A percentile compares a stretch with the other conserved stretches of the same genome.
Conservation (phyloP, 1,284 basidiomycete genomes). For the Pyrrhoderma lamaoense region DNA sequence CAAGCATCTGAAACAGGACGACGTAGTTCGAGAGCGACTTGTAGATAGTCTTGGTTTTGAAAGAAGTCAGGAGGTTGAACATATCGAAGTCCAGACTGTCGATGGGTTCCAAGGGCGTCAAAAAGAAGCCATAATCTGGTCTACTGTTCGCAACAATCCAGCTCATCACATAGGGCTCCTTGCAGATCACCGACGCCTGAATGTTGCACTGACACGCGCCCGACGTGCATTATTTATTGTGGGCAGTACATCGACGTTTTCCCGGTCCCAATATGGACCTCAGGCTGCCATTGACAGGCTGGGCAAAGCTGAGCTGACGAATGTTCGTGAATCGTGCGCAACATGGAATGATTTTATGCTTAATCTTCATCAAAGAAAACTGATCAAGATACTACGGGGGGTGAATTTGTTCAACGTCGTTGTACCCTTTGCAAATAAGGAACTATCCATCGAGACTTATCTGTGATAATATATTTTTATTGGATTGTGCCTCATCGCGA, state of each 20-base stretch:
- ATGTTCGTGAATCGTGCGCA: too few relatives aligned
- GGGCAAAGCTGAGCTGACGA: conserved; percentile 1
- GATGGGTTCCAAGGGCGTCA: conserved; percentile 93
- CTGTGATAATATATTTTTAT: too few relatives aligned
- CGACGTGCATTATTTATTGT: conserved; percentile 78
- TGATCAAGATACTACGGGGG: conserved; percentile 37
- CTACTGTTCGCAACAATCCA: conserved; percentile 78
- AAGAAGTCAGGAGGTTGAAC: conserved; percentile 53
- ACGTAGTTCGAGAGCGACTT: conserved; percentile 46
- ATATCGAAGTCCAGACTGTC: conserved; percentile 81
- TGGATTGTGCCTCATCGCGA: too few relatives aligned
- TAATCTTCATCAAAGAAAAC: conserved; percentile 43
- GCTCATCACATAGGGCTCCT: conserved; percentile 79
- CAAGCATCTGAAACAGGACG: conserved; percentile 52
- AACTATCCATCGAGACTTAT: too few relatives aligned
- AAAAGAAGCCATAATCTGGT: conserved; percentile 88
- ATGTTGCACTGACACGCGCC: conserved; percentile 84
- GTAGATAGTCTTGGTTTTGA: conserved; percentile 47
- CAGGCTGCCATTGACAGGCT: conserved; percentile 14
- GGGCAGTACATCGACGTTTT: conserved; percentile 68
- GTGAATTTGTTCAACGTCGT: conserved; percentile 8
- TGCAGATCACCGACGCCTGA: conserved; percentile 79
- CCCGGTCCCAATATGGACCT: conserved; percentile 33
- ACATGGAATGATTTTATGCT: conserved; percentile 41
- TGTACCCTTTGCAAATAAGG: conserved; percentile 10